Percentiles rank a stretch among this genome's conserved stretches.
These are phyloP conservation scores for Ascochyta rabiei DNA, from an alignment of 2,329 filamentous ascomycete genomes.

Conservation along the genomic window DNA sequence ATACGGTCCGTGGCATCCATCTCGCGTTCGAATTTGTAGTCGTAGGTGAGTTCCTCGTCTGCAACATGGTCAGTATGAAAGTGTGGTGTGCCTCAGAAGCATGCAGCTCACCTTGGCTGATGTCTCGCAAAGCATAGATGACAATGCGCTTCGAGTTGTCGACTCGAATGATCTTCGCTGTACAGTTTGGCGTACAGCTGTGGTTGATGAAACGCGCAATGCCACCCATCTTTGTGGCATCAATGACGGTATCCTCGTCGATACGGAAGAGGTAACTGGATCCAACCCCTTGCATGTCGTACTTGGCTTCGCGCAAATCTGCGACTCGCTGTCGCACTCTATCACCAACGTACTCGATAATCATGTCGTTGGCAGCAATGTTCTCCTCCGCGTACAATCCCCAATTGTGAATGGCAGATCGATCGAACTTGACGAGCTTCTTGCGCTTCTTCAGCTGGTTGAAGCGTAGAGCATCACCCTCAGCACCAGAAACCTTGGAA, in stretches of 20 bases:
- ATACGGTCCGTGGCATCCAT: constrained; percentile 94
- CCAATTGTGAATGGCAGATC: constrained; percentile 99
- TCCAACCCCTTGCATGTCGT: constrained; percentile 94
- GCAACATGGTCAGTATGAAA: constrained; percentile 35
- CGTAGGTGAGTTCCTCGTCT: constrained; percentile 99
- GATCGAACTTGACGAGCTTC: constrained; percentile 97
- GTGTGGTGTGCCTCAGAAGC: constrained; percentile 1
- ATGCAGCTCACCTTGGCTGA: constrained; percentile 79
- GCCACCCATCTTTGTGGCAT: constrained; percentile 97
- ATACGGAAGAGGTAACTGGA: constrained; percentile 98
- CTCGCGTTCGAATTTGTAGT: constrained; percentile 99
- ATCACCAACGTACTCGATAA: constrained; percentile 98
- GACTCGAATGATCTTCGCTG: constrained; percentile 98
- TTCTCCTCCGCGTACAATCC: constrained; percentile 97
- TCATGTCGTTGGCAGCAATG: constrained; percentile 97
- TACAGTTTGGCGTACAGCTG: constrained; percentile 97
- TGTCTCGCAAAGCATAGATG: constrained; percentile 96
- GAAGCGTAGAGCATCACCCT: constrained; percentile 93
- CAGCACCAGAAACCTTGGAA: constrained; percentile 76
- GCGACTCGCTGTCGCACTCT: constrained; percentile 96
- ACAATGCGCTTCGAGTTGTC: constrained; percentile 98
- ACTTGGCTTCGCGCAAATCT: constrained; percentile 90
- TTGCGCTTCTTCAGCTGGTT: constrained; percentile 99
- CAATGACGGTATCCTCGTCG: constrained; percentile 95
- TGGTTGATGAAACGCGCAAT: constrained; percentile 99